These are phyloP conservation scores for Penstemon davidsonii DNA, from an alignment of 257 asterid genomes.

Conservation along the genomic window DNA sequence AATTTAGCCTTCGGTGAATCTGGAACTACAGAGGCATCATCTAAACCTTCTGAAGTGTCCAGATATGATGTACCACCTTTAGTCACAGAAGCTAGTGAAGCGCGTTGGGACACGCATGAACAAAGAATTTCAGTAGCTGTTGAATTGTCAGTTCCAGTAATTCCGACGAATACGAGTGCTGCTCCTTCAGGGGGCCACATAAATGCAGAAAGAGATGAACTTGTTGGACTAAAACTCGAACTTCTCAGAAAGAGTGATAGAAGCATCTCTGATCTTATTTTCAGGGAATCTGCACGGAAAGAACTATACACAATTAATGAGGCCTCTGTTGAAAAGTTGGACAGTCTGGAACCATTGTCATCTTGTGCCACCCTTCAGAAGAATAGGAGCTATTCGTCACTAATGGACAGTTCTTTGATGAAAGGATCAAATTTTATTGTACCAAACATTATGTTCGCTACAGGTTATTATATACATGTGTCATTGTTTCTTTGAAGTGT, in stretches of 20 bases:
- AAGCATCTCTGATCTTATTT: slow-evolving; percentile 36
- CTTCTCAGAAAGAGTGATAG: slow-evolving; percentile 33
- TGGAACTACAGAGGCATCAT: slow-evolving; percentile 35
- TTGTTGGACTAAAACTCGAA: slow-evolving; percentile 35
- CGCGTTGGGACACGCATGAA: slow-evolving; percentile 40
- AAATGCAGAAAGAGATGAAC: slow-evolving; percentile 36
- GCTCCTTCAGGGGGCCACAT: slow-evolving; percentile 35
- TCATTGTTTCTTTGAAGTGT: slow-evolving; percentile 16
- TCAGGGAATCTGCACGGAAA: slow-evolving; percentile 47
- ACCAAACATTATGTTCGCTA: slow-evolving; percentile 33
- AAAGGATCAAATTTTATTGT: slow-evolving; percentile 43
- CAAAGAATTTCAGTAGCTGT: slow-evolving; percentile 35
- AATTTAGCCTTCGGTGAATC: slow-evolving; percentile 34
- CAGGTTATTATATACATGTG: slow-evolving; percentile 42
- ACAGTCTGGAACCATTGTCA: slow-evolving; percentile 44
- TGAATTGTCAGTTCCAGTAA: slow-evolving; percentile 34
- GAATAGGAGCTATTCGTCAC: slow-evolving; percentile 33
- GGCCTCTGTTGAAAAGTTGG: slow-evolving; percentile 52
- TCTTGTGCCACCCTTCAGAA: slow-evolving; percentile 44
- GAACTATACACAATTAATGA: slow-evolving; percentile 68
- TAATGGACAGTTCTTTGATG: slow-evolving; percentile 34
- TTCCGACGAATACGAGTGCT: slow-evolving; percentile 33
- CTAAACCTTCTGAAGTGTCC: slow-evolving; percentile 29
- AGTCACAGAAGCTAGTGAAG: slow-evolving; percentile 35
- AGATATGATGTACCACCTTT: slow-evolving; percentile 32